Evolutionary conservation across 1,139 yeast genomes (phyloP), one percentile per base, ranked within the genome.

Genomic region (Taiozyma onychis): DNA sequence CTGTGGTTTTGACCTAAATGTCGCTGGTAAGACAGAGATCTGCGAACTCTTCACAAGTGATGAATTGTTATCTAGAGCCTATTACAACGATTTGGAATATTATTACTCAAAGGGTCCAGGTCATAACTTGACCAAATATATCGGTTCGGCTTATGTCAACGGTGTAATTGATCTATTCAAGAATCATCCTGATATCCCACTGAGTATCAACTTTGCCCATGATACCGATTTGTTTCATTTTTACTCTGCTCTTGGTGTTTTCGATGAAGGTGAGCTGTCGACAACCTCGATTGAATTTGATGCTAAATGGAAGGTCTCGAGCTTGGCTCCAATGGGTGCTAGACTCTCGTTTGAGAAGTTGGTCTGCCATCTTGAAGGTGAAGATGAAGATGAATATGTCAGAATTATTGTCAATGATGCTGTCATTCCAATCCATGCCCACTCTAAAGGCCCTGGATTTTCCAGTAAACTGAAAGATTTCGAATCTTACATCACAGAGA

Each of bases 321-420:
- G 77, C 49, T 62, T 78, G 46, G 72, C 74, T 11, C 85, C 86
- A 24, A 78, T 77, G 80, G 84, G 81, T 10, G 80, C 78, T 2
- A 70, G 81, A 49, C 62, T 79, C 24, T 66, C 76, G 35, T 66
- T 78, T 39, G 86, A 81, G 60, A 71, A 77, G 55, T 67, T 75
- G 55, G 61, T 60, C 22, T 77, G 81, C 13, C 16, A 22, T 14
- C 16, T 22, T 30, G 39, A 42, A 22, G 35, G 13, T 37, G 46
- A 44, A 57, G 44, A 41, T 7, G 48, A 47, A 6, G 54, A 45
- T 28, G 47, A 51, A 2, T 54, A 26, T 56, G 75, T 81, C 4
- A 69, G 86, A 55, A 69, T 74, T 44, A 59, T 80, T 22, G 68
- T 80, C 44, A 81, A 81, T 60, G 84, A 78, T 54, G 81, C 85